Percentiles rank a stretch among this genome's conserved stretches.
phyloP scores from a whole-genome alignment of 495 filamentous ascomycete genomes.

The Achaetomiella virescens region DNA sequence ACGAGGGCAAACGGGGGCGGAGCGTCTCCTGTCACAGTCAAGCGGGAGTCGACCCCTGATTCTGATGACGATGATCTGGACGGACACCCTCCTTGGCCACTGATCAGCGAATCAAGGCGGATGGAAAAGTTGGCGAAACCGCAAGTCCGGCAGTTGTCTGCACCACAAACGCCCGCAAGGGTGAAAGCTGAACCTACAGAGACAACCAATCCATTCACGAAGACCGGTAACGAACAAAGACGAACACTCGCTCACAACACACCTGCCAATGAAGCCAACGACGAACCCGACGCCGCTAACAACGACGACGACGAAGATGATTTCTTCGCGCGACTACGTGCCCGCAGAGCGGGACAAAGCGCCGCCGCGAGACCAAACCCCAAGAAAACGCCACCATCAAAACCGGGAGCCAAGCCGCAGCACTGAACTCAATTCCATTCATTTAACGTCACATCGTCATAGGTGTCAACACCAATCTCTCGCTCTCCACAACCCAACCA shows the following conservation, averaged over 20 bases:
- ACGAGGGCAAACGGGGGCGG: neutral
- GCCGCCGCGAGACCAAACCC: conserved; percentile 8
- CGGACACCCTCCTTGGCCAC: conserved; percentile 2
- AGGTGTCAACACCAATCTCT: neutral
- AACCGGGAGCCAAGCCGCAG: conserved; percentile 8
- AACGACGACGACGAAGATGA: conserved; percentile 20
- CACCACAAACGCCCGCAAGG: neutral
- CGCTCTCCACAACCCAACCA: conserved; percentile 3
- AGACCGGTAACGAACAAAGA: neutral
- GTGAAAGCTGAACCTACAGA: neutral
- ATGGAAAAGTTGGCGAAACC: neutral
- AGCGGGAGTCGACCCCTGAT: conserved; percentile 7
- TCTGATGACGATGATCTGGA: conserved; percentile 32
- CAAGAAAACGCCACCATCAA: conserved; percentile 1
- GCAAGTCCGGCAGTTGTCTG: neutral
- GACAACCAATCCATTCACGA: neutral
- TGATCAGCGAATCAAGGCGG: neutral
- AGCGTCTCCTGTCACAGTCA: neutral
- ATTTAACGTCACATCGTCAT: neutral
- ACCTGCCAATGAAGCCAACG: neutral
- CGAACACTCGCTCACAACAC: neutral
- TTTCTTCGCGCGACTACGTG: conserved; percentile 16
- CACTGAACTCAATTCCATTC: conserved; percentile 27
- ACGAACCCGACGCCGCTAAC: neutral
- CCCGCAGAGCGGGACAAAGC: conserved; percentile 16